phyloP scores from a whole-genome alignment of 805 yeast species.

The Starmera caribaea region DNA sequence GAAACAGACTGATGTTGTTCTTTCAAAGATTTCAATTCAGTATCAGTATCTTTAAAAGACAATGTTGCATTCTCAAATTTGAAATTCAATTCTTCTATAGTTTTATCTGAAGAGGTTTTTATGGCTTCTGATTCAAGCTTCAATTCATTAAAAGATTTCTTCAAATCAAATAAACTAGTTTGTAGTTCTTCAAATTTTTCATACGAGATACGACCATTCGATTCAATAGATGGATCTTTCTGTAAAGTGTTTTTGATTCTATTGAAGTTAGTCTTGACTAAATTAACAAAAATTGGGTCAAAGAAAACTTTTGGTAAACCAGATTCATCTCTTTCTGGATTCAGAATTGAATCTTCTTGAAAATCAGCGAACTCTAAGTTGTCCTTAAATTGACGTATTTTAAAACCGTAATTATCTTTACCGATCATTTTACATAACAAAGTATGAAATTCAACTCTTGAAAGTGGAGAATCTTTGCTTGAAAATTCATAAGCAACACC shows the following conservation, averaged over 20 bases:
- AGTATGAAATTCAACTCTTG: slow-evolving; percentile 50
- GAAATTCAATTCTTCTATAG: slow-evolving; percentile 10
- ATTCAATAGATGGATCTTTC: slow-evolving; percentile 67
- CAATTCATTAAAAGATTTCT: slow-evolving; percentile 23
- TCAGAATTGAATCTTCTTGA: slow-evolving; percentile 38
- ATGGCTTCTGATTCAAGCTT: slow-evolving; percentile 20
- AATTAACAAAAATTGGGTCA: slow-evolving; percentile 47
- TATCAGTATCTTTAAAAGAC: slow-evolving; percentile 6
- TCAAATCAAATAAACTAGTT: slow-evolving; percentile 23
- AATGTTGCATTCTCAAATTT: slow-evolving; percentile 2
- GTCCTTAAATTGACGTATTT: slow-evolving; percentile 65
- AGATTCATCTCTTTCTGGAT: slow-evolving; percentile 57
- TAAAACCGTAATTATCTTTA: slow-evolving; percentile 64
- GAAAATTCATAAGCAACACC: slow-evolving; percentile 85
- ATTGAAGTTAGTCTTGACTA: slow-evolving; percentile 59
- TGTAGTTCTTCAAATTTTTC: slow-evolving; percentile 32
- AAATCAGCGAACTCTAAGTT: slow-evolving; percentile 44
- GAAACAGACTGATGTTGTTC: slow-evolving; percentile 6
- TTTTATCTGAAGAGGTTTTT: slow-evolving; percentile 19
- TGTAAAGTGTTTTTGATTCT: slow-evolving; percentile 64
- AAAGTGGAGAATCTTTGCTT: slow-evolving; percentile 37
- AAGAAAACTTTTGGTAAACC: slow-evolving; percentile 85
- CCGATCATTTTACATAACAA: slow-evolving; percentile 69
- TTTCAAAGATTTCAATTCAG: slow-evolving; percentile 14
- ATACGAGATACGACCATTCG: slow-evolving; percentile 54